Percentiles rank a stretch among this genome's conserved stretches.
phyloP scores from a whole-genome alignment of 768 basidiomycete genomes.

The Termitomyces bulborhizus region DNA sequence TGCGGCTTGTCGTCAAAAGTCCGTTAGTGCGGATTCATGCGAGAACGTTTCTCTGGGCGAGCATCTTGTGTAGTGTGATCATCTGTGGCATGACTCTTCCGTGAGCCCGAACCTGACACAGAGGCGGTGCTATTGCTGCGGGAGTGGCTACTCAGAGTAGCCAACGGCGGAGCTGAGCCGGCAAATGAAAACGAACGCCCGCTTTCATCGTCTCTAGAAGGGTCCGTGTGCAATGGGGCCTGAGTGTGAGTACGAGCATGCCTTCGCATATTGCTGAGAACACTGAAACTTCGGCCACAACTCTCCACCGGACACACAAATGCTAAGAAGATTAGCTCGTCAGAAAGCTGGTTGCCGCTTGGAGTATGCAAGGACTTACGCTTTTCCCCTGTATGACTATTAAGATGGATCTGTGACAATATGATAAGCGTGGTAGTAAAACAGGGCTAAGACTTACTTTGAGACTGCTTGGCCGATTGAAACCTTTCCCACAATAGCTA shows the following conservation, averaged over 20 bases:
- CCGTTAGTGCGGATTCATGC: constrained; percentile 15
- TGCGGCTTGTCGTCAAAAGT: background rate
- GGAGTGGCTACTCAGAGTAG: constrained; percentile 2
- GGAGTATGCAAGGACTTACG: constrained; percentile 41
- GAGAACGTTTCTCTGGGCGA: constrained; percentile 27
- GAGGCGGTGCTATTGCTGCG: constrained; percentile 31
- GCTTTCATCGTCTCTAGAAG: constrained; percentile 40
- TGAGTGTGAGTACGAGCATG: constrained; percentile 68
- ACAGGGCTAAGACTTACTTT: constrained; percentile 40
- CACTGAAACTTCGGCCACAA: constrained; percentile 79
- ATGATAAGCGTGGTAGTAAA: constrained; percentile 9
- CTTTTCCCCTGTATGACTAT: constrained; percentile 82
- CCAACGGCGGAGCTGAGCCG: constrained; percentile 9
- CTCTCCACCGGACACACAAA: constrained; percentile 69
- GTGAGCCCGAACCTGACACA: constrained; percentile 33
- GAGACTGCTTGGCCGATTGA: constrained; percentile 78
- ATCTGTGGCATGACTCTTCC: constrained; percentile 31
- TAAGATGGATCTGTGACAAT: constrained; percentile 62
- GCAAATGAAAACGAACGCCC: constrained; percentile 23
- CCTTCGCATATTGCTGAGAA: constrained; percentile 85
- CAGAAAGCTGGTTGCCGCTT: constrained; percentile 7
- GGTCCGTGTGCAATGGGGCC: constrained; percentile 25
- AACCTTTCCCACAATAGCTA: constrained; percentile 72
- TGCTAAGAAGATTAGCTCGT: constrained; percentile 34
- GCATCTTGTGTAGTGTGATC: constrained; percentile 21